These are phyloP conservation scores for Calonectria pauciramosa DNA, from an alignment of 2,329 filamentous ascomycete species.

Conservation along the genomic window DNA sequence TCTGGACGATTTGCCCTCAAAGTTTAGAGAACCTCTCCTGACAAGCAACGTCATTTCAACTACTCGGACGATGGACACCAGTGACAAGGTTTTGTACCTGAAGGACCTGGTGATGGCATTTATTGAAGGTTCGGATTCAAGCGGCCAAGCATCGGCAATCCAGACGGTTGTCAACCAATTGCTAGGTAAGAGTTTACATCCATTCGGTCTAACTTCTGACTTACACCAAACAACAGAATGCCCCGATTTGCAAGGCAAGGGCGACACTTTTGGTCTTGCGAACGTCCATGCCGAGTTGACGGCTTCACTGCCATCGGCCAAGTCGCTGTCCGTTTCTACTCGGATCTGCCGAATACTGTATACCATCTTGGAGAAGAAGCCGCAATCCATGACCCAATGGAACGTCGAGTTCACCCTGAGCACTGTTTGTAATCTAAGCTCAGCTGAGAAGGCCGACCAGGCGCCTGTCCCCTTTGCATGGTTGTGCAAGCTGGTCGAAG, in stretches of 20 bases:
- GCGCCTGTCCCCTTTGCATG: constrained; percentile 58
- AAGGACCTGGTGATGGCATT: constrained; percentile 53
- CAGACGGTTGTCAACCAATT: constrained; percentile 57
- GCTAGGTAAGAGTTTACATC: constrained; percentile 48
- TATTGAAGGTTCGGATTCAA: constrained; percentile 46
- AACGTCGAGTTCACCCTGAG: constrained; percentile 68
- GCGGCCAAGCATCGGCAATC: constrained; percentile 61
- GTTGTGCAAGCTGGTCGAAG: constrained; percentile 68
- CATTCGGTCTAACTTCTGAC: neutral
- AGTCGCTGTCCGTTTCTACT: constrained; percentile 49
- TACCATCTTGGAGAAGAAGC: constrained; percentile 64
- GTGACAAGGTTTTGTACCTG: constrained; percentile 55
- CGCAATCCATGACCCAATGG: constrained; percentile 68
- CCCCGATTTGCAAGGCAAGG: constrained; percentile 45
- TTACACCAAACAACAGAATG: constrained; percentile 44
- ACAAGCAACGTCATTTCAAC: constrained; percentile 49
- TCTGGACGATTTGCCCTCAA: constrained; percentile 46
- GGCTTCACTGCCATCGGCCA: constrained; percentile 49
- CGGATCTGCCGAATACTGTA: constrained; percentile 58
- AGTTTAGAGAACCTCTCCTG: constrained; percentile 50
- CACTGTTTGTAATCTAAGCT: constrained; percentile 56
- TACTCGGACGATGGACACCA: constrained; percentile 49
- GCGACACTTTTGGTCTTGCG: constrained; percentile 54
- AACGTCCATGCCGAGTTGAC: constrained; percentile 58
- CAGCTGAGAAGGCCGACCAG: constrained; percentile 40